phyloP scores from a whole-genome alignment of 2,329 filamentous ascomycete species.

The Cladophialophora yegresii region DNA sequence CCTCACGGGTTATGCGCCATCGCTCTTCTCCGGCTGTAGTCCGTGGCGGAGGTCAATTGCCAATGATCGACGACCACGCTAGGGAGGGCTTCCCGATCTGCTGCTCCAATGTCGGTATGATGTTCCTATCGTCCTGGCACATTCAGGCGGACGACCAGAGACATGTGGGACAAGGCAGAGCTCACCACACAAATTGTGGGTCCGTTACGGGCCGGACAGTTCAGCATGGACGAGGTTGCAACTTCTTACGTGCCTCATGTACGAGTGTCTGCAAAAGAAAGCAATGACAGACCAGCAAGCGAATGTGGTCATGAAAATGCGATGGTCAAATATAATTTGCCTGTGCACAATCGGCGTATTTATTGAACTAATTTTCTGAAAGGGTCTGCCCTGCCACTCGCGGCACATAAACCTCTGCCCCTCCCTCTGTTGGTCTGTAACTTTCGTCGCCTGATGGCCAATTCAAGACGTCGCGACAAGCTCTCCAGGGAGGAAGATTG shows the following conservation, averaged over 20 bases:
- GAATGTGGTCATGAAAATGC: neutral
- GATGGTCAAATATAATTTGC: neutral
- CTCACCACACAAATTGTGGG: neutral
- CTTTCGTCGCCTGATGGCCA: neutral
- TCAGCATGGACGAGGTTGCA: neutral
- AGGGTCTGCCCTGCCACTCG: neutral
- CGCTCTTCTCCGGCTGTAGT: constrained; percentile 11
- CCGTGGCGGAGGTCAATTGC: neutral
- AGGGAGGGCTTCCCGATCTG: constrained; percentile 5
- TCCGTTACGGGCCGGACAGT: neutral
- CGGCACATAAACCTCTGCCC: neutral
- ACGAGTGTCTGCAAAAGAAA: neutral
- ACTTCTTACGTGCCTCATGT: neutral
- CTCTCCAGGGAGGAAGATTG: constrained; percentile 22
- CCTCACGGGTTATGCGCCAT: neutral
- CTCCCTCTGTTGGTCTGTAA: neutral
- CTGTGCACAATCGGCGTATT: neutral
- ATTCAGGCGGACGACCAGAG: neutral
- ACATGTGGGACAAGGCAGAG: neutral
- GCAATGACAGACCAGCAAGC: neutral
- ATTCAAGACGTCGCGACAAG: constrained; percentile 17
- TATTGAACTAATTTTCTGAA: neutral
- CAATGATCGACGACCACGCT: constrained; percentile 10
- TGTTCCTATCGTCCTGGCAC: neutral
- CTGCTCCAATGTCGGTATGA: constrained; percentile 3